A percentile compares a stretch with the other conserved stretches of the same genome.
phyloP scores from a whole-genome alignment of 257 asterid genomes.

The Catharanthus roseus region DNA sequence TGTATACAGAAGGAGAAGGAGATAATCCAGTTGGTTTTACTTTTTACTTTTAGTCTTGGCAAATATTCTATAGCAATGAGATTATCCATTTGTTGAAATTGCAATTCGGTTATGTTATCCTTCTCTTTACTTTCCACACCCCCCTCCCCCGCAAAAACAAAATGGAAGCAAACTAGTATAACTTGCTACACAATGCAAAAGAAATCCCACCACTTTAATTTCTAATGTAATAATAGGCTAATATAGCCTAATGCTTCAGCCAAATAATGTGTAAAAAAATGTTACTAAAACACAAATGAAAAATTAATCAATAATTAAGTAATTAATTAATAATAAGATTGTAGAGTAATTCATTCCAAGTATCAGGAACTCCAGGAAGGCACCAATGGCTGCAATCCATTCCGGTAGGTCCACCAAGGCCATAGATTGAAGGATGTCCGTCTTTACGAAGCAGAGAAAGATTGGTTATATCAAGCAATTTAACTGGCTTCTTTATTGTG shows the following conservation, averaged over 20 bases:
- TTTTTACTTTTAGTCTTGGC: too few species aligned
- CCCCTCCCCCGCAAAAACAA: too few species aligned
- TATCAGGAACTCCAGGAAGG: constrained; percentile 84
- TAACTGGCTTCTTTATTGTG: constrained; percentile 43
- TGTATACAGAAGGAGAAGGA: too few species aligned
- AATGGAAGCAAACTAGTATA: too few species aligned
- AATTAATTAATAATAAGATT: constrained; percentile 32
- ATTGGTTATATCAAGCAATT: constrained; percentile 56
- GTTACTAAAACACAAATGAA: too few species aligned
- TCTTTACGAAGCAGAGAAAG: constrained; percentile 77
- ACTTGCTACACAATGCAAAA: neutral
- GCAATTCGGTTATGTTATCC: too few species aligned
- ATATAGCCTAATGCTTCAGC: neutral
- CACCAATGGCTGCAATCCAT: constrained; percentile 97
- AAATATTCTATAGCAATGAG: too few species aligned
- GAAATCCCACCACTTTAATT: neutral
- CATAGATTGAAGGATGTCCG: constrained; percentile 84
- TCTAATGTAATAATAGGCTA: neutral
- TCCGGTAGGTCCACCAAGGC: constrained; percentile 34
- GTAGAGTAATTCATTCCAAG: constrained; percentile 73
- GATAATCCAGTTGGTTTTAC: too few species aligned
- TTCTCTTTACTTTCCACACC: too few species aligned
- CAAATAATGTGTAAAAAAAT: neutral
- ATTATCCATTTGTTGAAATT: too few species aligned
- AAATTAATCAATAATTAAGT: neutral